These are phyloP conservation scores for Infundibulicybe gibba DNA, from an alignment of 768 basidiomycete species.

Conservation along the genomic window DNA sequence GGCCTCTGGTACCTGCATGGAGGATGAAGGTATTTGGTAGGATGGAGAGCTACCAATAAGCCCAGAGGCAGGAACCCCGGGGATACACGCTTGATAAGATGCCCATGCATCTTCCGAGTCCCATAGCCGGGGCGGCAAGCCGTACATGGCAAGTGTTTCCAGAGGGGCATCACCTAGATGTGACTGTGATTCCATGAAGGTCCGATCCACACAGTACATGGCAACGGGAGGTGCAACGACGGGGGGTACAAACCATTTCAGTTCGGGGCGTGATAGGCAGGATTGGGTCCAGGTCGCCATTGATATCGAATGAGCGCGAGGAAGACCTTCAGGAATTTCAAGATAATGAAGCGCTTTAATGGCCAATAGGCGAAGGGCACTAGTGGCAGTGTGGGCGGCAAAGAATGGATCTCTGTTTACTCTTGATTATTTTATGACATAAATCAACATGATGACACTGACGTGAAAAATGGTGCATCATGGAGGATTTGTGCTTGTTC, in stretches of 20 bases:
- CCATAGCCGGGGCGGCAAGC: slow-evolving; percentile 64
- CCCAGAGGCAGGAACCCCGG: slow-evolving; percentile 63
- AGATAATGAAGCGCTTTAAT: slow-evolving; percentile 23
- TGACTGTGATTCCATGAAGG: slow-evolving; percentile 71
- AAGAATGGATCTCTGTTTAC: slow-evolving; percentile 50
- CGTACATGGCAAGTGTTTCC: slow-evolving; percentile 78
- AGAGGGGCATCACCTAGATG: slow-evolving; percentile 62
- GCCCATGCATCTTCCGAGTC: slow-evolving; percentile 53
- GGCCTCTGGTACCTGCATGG: slow-evolving; percentile 92
- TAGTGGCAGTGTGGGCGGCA: slow-evolving; percentile 29
- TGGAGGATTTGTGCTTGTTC: slow-evolving; percentile 38
- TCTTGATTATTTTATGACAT: slow-evolving; percentile 2
- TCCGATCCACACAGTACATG: slow-evolving; percentile 68
- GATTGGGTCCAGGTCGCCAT: slow-evolving; percentile 64
- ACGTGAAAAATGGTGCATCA: slow-evolving; percentile 42
- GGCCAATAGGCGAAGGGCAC: slow-evolving; percentile 31
- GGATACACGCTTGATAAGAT: slow-evolving; percentile 44
- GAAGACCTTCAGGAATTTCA: slow-evolving; percentile 38
- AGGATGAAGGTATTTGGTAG: slow-evolving; percentile 74
- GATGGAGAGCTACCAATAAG: slow-evolving; percentile 61
- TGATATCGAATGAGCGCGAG: slow-evolving; percentile 60
- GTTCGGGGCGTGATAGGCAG: slow-evolving; percentile 72
- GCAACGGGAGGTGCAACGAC: slow-evolving; percentile 83
- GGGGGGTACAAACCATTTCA: slow-evolving; percentile 85
- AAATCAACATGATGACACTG: slow-evolving; percentile 12